Percentiles rank a stretch among this genome's conserved stretches.
Conservation (phyloP, 1,139 yeast species). For the Hyphopichia wangnamkhiaoensis region DNA sequence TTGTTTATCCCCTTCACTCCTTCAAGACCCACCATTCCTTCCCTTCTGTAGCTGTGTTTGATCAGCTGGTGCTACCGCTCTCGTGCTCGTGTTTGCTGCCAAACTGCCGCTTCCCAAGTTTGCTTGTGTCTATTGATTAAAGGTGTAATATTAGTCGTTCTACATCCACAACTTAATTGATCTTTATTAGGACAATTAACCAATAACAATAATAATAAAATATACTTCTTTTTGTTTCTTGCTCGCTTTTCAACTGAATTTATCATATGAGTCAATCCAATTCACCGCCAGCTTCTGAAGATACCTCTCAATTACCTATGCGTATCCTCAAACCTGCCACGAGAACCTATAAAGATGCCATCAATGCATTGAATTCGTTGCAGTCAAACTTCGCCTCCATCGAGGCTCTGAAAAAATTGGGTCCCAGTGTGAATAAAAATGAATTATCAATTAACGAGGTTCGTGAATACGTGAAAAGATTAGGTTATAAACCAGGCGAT, state of each 20-base stretch:
- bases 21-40: too few species aligned
- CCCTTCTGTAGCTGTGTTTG: too few species aligned
- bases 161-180: too few species aligned
- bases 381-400: constrained; percentile 92
- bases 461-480: constrained; percentile 84
- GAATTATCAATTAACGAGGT: constrained; percentile 81
- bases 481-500: constrained; percentile 74
- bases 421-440: constrained; percentile 60
- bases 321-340: constrained; percentile 15
- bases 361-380: constrained; percentile 76
- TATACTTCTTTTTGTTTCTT: too few species aligned
- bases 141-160: too few species aligned
- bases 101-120: too few species aligned
- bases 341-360: constrained; percentile 66
- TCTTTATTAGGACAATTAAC: too few species aligned
- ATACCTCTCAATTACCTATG: constrained; percentile 9
- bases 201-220: too few species aligned
- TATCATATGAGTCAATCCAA: constrained; percentile 1
- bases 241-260: not conserved
- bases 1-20: too few species aligned
- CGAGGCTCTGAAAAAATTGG: constrained; percentile 76
- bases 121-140: too few species aligned
- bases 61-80: too few species aligned
- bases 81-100: too few species aligned
- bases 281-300: not conserved